Conservation (phyloP, 179 eudicot genomes). For the Silene vulgaris region DNA sequence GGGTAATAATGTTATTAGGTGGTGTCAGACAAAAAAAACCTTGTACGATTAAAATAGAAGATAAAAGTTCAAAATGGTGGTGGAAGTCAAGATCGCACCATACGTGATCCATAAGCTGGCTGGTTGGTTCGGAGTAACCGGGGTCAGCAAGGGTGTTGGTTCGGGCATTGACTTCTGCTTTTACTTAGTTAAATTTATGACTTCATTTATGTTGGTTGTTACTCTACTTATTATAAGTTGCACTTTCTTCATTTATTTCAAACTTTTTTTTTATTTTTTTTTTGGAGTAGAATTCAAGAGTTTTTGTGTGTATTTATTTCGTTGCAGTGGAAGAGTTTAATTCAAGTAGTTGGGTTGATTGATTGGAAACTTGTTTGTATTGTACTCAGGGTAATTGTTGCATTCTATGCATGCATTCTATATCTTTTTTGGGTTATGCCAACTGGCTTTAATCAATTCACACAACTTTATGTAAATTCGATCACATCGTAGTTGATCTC, state of each 20-base stretch:
- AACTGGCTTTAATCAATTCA: not conserved
- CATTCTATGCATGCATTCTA: not conserved
- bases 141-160: constrained; percentile 61
- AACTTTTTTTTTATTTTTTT: not conserved
- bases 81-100: constrained; percentile 99
- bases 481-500: too few species aligned
- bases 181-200: constrained; percentile 27
- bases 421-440: not conserved
- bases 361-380: constrained; percentile 14
- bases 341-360: constrained; percentile 23
- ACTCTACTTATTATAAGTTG: constrained; percentile 20
- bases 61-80: constrained; percentile 24
- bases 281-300: not conserved
- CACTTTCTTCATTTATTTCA: constrained; percentile 5
- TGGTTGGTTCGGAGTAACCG: constrained; percentile 15
- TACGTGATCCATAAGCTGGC: constrained; percentile 43
- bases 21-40: not conserved
- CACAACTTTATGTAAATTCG: not conserved
- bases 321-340: not conserved
- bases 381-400: not conserved
- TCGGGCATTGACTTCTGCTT: constrained; percentile 99
- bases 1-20: constrained; percentile 6
- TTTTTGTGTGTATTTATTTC: not conserved
- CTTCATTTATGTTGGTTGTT: constrained; percentile 32
- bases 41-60: constrained; percentile 15